These are phyloP conservation scores for Fusarium sp. DNA, from an alignment of 2,329 filamentous ascomycete species.

Conservation along the genomic window DNA sequence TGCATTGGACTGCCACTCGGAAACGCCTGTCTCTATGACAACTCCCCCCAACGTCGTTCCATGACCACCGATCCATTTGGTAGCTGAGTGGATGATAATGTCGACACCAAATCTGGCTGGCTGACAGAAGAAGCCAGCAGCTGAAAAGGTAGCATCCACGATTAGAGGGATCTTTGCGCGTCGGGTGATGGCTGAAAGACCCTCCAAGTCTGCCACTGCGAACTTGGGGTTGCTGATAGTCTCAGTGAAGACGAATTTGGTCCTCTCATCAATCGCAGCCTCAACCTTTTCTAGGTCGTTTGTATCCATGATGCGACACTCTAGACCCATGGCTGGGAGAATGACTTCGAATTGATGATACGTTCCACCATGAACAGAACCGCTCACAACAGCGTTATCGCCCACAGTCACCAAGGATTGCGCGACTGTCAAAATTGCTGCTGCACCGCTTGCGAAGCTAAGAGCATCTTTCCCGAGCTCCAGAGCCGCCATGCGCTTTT, in stretches of 20 bases:
- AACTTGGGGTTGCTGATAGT: constrained; percentile 5
- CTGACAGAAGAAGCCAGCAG: not conserved
- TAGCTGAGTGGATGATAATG: constrained; percentile 91
- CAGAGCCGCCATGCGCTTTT: constrained; percentile 1
- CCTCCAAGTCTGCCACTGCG: not conserved
- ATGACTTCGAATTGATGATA: constrained; percentile 1
- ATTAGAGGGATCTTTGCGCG: not conserved
- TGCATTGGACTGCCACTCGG: constrained; percentile 79
- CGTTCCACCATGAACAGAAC: not conserved
- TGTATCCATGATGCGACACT: not conserved
- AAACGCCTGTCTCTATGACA: constrained; percentile 86
- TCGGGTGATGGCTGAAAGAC: not conserved
- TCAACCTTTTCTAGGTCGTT: not conserved
- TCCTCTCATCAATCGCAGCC: constrained; percentile 2
- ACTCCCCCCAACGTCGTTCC: constrained; percentile 92
- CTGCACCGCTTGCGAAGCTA: not conserved
- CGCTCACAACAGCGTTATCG: not conserved
- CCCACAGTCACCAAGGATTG: not conserved
- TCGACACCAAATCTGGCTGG: constrained; percentile 63
- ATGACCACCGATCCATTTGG: constrained; percentile 96
- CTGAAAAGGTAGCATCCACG: not conserved
- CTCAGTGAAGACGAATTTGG: not conserved
- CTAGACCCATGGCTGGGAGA: not conserved
- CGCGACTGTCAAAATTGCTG: not conserved
- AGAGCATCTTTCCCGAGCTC: not conserved